Base-by-base conservation (phyloP, 768 basidiomycete genomes). In the Pisolithus albus region DNA sequence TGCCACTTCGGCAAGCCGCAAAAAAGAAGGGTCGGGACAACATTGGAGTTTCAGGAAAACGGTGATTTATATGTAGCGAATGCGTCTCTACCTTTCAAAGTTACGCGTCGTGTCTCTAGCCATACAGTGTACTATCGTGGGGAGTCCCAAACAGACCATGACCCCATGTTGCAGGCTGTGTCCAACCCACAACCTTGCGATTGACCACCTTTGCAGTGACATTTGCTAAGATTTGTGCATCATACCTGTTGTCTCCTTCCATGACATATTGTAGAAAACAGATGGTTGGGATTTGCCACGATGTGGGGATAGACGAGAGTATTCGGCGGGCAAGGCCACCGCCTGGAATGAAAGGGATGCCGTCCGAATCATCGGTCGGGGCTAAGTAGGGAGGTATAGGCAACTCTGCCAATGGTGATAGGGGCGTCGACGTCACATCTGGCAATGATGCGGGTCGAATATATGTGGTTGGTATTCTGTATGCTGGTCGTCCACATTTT, bases 1-100 rank as follows among this genome's bases (percentile, higher is more conserved):
- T 99, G 32, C 74, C 91, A 7, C 72, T 99, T 49, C 80, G 83
- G 19, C 86, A 93, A 64, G 89, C 90, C 45, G 82, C 87, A 37
- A 91, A 88, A 70, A 74, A 74, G 53, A 72, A 71, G 16, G 78
- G 76, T 16, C 69, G 70, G 8, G 65, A 69, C 38, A 67, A 68
- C 42, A 77, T 81, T 30, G 82, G 85, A 19, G 79, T 89, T 61
- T 70, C 80, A 52, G 78, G 83, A 53, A 89, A 83, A 64, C 72
- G 75, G 58, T 85, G 63, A 72, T n/a, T 38, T 16, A 39, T 34
- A 30, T 51, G 15, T 49, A 47, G 50, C 44, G 24, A 21, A 11
- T 15, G 13, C 34, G 13, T 34, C 4, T 15, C 34, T 34, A 34
- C 11, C 11, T 5, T 34, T 34, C 34, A 15, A 34, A 34, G 13